A percentile compares a stretch with the other conserved stretches of the same genome.
phyloP scores from a whole-genome alignment of 306 rosid genomes.

The Lathyrus oleraceus region DNA sequence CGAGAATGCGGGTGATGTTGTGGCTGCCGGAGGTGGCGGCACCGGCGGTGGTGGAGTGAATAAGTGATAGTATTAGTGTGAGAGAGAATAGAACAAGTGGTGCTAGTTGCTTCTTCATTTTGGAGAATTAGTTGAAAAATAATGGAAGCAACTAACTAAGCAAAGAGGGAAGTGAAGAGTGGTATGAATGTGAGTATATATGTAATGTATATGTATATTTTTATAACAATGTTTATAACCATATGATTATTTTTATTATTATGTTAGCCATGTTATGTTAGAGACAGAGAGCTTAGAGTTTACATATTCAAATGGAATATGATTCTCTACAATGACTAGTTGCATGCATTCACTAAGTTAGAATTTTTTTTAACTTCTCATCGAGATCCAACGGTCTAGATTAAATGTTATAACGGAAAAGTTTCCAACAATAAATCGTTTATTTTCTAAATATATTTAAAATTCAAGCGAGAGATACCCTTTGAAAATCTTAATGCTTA shows the following conservation, averaged over 20 bases:
- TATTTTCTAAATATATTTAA: too few species aligned
- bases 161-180: background rate
- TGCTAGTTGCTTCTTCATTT: slow-evolving; percentile 10
- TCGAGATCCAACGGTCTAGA: too few species aligned
- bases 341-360: background rate
- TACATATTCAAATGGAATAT: background rate
- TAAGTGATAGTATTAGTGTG: slow-evolving; percentile 13
- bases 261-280: background rate
- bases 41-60: slow-evolving; percentile 40
- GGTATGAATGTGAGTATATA: background rate
- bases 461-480: too few species aligned
- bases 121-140: background rate
- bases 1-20: slow-evolving; percentile 79
- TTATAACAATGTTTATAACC: background rate
- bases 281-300: too few species aligned
- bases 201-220: background rate
- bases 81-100: background rate
- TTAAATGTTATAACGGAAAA: too few species aligned
- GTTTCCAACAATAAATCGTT: too few species aligned
- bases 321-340: background rate
- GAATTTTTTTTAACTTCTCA: too few species aligned
- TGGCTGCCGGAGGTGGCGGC: slow-evolving; percentile 31
- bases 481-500: too few species aligned
- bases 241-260: background rate
- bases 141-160: background rate